These are phyloP conservation scores for Saccharomycopsis selenospora DNA, from an alignment of 805 yeast genomes.

Conservation along the genomic window DNA sequence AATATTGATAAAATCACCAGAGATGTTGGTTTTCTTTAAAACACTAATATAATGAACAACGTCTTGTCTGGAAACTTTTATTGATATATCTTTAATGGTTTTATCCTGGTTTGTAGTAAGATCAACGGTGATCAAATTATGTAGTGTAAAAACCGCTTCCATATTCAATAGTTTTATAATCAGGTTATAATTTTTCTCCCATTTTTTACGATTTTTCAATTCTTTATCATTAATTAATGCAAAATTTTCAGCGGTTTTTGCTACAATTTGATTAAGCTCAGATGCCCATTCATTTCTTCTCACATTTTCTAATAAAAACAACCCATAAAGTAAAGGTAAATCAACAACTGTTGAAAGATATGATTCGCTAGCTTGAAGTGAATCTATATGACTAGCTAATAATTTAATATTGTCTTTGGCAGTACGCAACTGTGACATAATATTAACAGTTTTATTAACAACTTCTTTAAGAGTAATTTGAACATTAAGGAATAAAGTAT, in stretches of 20 bases:
- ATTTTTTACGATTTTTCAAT: constrained; percentile 43
- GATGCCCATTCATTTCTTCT: constrained; percentile 52
- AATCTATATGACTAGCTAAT: constrained; percentile 21
- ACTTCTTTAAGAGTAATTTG: constrained; percentile 20
- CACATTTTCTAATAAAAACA: constrained; percentile 54
- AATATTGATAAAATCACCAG: constrained; percentile 30
- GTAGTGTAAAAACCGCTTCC: constrained; percentile 14
- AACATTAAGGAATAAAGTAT: constrained; percentile 29
- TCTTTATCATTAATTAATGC: constrained; percentile 54
- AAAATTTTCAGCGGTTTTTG: constrained; percentile 48
- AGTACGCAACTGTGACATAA: constrained; percentile 7
- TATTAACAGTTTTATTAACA: constrained; percentile 20
- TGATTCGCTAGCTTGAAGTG: constrained; percentile 29
- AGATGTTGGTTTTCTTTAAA: constrained; percentile 29
- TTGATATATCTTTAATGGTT: constrained; percentile 19
- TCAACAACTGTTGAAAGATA: constrained; percentile 42
- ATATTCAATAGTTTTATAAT: constrained; percentile 33
- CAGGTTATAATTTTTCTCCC: constrained; percentile 57
- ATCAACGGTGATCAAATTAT: constrained; percentile 10
- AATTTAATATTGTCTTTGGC: constrained; percentile 24
- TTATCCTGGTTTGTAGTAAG: constrained; percentile 5
- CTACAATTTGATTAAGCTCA: constrained; percentile 24
- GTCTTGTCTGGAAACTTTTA: constrained; percentile 24
- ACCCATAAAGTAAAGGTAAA: constrained; percentile 64
- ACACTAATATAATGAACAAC: constrained; percentile 32